phyloP scores from a whole-genome alignment of 2,329 filamentous ascomycete species.

The Hypoxylon sp. region DNA sequence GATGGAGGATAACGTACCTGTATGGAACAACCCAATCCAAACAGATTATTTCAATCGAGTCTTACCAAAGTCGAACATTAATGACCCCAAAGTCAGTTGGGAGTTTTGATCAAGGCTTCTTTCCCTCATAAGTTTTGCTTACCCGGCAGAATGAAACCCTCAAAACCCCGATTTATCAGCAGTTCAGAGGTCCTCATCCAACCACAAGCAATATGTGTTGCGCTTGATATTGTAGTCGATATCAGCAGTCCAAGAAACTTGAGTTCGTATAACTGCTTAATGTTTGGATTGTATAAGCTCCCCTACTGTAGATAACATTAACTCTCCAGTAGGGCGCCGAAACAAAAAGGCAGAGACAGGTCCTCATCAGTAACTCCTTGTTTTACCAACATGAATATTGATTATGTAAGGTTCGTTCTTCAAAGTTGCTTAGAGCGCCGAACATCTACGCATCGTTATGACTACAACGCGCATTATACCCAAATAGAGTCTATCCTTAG shows the following conservation, averaged over 20 bases:
- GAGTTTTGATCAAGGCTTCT: background rate
- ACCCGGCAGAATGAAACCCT: slow-evolving; percentile 5
- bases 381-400: too few species aligned
- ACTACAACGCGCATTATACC: background rate
- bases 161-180: background rate
- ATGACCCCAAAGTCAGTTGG: background rate
- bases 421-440: too few species aligned
- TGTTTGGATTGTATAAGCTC: too few species aligned
- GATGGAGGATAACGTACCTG: slow-evolving; percentile 1
- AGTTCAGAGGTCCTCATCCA: background rate
- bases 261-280: too few species aligned
- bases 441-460: background rate
- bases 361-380: too few species aligned
- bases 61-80: background rate
- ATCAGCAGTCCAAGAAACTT: too few species aligned
- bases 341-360: too few species aligned
- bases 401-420: too few species aligned
- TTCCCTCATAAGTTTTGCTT: background rate
- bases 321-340: too few species aligned
- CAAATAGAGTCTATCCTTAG: background rate
- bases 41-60: slow-evolving; percentile 13
- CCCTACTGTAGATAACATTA: background rate
- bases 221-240: background rate
- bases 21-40: background rate
- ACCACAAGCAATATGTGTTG: background rate